Percentiles rank a stretch among this genome's conserved stretches.
Conservation (phyloP, 768 basidiomycete genomes). For the Agrocybe pediades region DNA sequence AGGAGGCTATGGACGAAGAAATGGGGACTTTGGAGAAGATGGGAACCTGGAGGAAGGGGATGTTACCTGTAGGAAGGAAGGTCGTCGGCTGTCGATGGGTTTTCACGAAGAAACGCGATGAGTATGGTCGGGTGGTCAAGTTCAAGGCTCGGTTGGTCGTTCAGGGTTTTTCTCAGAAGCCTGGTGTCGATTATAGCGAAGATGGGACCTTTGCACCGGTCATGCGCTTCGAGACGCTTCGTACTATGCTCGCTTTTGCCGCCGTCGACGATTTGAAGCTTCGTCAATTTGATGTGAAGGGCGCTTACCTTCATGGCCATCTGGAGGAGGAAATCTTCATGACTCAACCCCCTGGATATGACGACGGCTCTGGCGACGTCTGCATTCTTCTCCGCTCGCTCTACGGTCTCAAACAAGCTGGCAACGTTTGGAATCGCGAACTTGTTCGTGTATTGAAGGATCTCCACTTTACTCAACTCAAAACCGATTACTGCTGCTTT, state of each 20-base stretch:
- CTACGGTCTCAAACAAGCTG: conserved; percentile 14
- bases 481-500: conserved; percentile 11
- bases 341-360: conserved; percentile 8
- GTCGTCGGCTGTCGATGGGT: conserved; percentile 9
- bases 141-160: conserved; percentile 37
- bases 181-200: conserved; percentile 33
- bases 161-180: conserved; percentile 38
- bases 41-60: conserved; percentile 6
- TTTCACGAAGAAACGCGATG: conserved; percentile 22
- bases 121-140: conserved; percentile 28
- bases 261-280: conserved; percentile 1
- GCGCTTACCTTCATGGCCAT: not conserved
- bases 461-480: conserved; percentile 6
- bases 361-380: not conserved
- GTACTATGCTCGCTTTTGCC: conserved; percentile 32
- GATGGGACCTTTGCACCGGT: conserved; percentile 30
- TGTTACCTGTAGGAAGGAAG: not conserved
- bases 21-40: conserved; percentile 26
- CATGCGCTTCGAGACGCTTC: conserved; percentile 16
- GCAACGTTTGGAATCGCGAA: too few relatives aligned
- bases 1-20: conserved; percentile 26
- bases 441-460: not conserved
- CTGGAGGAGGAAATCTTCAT: conserved; percentile 37
- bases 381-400: not conserved
- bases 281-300: conserved; percentile 9